phyloP scores from a whole-genome alignment of 768 basidiomycete genomes.

The Paxillus involutus region DNA sequence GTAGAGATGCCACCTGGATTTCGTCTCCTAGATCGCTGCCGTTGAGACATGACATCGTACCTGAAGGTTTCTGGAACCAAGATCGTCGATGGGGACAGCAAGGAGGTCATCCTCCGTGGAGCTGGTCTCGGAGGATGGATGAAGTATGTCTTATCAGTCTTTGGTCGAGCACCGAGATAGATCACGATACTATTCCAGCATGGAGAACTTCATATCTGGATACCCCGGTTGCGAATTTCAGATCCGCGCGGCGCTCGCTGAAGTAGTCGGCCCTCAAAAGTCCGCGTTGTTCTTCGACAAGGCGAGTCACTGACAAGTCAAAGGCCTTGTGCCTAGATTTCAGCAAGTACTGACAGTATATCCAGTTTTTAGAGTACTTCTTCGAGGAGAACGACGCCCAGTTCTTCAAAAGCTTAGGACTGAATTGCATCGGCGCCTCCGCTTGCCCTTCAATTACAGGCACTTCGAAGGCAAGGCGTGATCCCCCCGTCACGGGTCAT shows the following conservation, averaged over 20 bases:
- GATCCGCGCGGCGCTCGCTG: constrained; percentile 68
- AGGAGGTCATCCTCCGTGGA: constrained; percentile 63
- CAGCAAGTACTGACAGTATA: neutral
- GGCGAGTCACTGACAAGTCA: constrained; percentile 35
- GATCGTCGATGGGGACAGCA: constrained; percentile 55
- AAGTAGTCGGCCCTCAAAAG: constrained; percentile 64
- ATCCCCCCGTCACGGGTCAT: neutral
- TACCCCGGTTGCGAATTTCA: constrained; percentile 83
- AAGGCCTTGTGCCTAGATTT: neutral
- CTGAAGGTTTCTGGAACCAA: constrained; percentile 59
- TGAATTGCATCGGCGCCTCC: constrained; percentile 85
- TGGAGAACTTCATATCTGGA: constrained; percentile 79
- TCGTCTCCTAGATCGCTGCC: neutral
- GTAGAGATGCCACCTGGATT: neutral
- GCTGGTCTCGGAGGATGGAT: constrained; percentile 86
- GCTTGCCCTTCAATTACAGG: constrained; percentile 72
- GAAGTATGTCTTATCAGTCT: constrained; percentile 53
- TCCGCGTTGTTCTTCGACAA: constrained; percentile 84
- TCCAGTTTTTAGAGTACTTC: constrained; percentile 80
- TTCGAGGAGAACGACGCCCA: constrained; percentile 73
- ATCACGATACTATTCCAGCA: constrained; percentile 36
- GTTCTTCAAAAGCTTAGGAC: constrained; percentile 75
- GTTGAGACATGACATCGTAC: constrained; percentile 35
- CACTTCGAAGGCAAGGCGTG: constrained; percentile 52
- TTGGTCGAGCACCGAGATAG: constrained; percentile 6